Conservation (phyloP, 108 stramenopile genomes). For the Nitzschia inconspicua region DNA sequence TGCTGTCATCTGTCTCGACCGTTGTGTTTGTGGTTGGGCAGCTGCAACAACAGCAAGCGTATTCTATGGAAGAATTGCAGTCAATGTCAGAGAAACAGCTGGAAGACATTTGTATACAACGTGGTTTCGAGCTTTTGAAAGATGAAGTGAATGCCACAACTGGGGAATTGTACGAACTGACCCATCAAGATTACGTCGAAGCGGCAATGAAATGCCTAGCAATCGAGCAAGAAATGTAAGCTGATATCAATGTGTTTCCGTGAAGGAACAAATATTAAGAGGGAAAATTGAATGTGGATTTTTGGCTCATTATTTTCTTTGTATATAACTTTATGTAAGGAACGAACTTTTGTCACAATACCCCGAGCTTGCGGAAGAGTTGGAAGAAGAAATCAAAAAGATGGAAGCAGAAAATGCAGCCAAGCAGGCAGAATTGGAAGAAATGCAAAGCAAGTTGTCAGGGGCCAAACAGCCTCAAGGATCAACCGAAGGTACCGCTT, state of each 20-base stretch:
- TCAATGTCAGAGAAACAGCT: slow-evolving; percentile 65
- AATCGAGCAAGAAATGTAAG: slow-evolving; percentile 77
- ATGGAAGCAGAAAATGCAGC: slow-evolving; percentile 52
- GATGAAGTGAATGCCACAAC: slow-evolving; percentile 38
- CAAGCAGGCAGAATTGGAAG: slow-evolving; percentile 22
- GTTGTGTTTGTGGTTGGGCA: no score
- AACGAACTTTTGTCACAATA: slow-evolving; percentile 66
- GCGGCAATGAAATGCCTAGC: slow-evolving; percentile 78
- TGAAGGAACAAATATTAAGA: not conserved
- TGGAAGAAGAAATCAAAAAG: slow-evolving; percentile 63
- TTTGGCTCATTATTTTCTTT: not conserved
- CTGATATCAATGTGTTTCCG: not conserved
- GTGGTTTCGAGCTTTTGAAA: slow-evolving; percentile 72
- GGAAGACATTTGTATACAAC: slow-evolving; percentile 62
- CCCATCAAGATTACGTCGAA: slow-evolving; percentile 76
- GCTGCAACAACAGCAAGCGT: slow-evolving; percentile 1
- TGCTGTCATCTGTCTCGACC: no score
- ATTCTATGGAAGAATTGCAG: slow-evolving; percentile 40
- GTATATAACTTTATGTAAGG: slow-evolving; percentile 14
- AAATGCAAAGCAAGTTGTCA: slow-evolving; percentile 29
- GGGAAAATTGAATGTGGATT: not conserved
- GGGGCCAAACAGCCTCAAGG: slow-evolving; percentile 19
- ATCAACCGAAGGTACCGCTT: slow-evolving; percentile 10
- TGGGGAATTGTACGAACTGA: slow-evolving; percentile 30
- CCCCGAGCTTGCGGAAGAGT: slow-evolving; percentile 67